These are phyloP conservation scores for Fomitopsis serialis DNA, from an alignment of 768 basidiomycete genomes.

Conservation along the genomic window DNA sequence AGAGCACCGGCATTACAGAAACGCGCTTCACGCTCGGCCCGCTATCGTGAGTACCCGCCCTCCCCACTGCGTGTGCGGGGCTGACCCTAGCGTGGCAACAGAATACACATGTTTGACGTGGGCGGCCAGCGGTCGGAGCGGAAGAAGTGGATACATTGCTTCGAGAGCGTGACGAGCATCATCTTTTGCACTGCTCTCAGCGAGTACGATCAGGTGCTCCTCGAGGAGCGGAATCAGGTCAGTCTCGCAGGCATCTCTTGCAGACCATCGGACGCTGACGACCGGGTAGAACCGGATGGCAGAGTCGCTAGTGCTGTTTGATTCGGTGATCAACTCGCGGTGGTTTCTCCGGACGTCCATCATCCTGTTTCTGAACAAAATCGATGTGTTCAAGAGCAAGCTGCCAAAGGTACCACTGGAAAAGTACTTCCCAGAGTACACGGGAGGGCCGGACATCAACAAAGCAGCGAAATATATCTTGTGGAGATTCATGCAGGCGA, in stretches of 20 bases:
- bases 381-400: conserved; percentile 74
- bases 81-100: conserved; percentile 9
- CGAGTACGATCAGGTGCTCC: conserved; percentile 69
- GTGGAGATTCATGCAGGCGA: conserved; percentile 93
- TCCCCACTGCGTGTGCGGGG: background rate
- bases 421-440: conserved; percentile 82
- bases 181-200: conserved; percentile 74
- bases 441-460: conserved; percentile 84
- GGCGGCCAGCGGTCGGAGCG: conserved; percentile 61
- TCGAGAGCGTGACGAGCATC: conserved; percentile 75
- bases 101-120: conserved; percentile 73
- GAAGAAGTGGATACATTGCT: conserved; percentile 62
- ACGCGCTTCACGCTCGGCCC: conserved; percentile 74
- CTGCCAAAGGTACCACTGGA: conserved; percentile 70
- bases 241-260: background rate
- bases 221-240: conserved; percentile 65
- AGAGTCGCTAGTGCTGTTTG: conserved; percentile 71
- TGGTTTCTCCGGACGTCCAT: conserved; percentile 69
- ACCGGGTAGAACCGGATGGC: conserved; percentile 61
- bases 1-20: conserved; percentile 88
- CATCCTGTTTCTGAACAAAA: conserved; percentile 68
- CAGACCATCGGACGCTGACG: background rate
- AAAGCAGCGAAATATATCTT: conserved; percentile 93
- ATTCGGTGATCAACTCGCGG: conserved; percentile 72
- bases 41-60: conserved; percentile 24